Evolutionary conservation across 2,329 filamentous ascomycete species (phyloP), one percentile per base, ranked within the genome.

Genomic region (Colletotrichum sp.): DNA sequence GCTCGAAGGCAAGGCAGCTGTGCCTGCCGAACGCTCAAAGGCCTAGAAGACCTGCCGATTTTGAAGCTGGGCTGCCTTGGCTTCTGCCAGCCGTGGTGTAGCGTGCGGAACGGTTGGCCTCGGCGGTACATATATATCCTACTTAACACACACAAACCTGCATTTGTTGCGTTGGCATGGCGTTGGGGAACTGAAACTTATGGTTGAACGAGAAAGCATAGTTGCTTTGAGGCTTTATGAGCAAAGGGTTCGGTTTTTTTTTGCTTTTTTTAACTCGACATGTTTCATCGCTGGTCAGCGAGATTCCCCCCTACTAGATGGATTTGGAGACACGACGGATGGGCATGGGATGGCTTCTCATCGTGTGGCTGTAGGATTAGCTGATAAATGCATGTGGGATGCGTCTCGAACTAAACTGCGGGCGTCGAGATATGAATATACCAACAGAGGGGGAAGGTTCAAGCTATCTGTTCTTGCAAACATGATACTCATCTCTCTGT

Each of bases 131-230:
- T 11, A 21, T 16, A 18, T 43, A n/a, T 61, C 67, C n/a, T 63
- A 18, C 33, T 66, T 38, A 11, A 54, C 47, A 59, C 47, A 59
- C 51, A 73, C 61, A 62, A 57, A 66, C 33, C 38, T 71, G 71
- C 68, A 73, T 73, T 71, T 27, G 66, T 71, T 63, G 71, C 62
- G 68, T 51, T 73, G 68, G 71, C 71, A 73, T 66, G 71, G 71
- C 68, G 71, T 73, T 71, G 71, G 71, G 71, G 71, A 57, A 43
- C 13, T 51, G 58, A 38, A 57, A 36, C n/a, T 55, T 31, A 54
- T 59, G 62, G 38, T 61, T 54, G 68, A 54, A 71, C 34, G 71
- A 71, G 58, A 34, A 27, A 62, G 38, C 65, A 69, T 70, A 43
- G 21, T 55, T 59, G 31, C 31, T 57, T 47, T 27, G n/a, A 47